These are phyloP conservation scores for Colletotrichum limetticola DNA, from an alignment of 2,329 filamentous ascomycete species.

Conservation along the genomic window DNA sequence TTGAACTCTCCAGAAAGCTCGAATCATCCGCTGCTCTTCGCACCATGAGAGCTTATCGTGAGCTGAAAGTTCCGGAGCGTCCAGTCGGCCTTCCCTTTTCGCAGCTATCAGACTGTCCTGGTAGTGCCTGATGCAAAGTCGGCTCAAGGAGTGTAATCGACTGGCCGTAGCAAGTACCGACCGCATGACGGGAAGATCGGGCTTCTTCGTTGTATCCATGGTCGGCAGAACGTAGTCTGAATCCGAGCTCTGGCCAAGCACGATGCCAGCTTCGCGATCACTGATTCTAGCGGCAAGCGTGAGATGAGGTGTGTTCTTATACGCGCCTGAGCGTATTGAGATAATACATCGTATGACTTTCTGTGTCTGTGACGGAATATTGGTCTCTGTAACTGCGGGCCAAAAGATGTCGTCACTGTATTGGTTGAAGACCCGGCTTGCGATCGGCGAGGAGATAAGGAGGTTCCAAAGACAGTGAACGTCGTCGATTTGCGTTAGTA, in stretches of 20 bases:
- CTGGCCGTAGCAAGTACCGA: not conserved
- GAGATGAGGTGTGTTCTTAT: not conserved
- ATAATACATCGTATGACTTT: constrained; percentile 15
- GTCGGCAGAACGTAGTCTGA: constrained; percentile 1
- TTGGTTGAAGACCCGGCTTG: constrained; percentile 12
- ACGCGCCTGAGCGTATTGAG: constrained; percentile 17
- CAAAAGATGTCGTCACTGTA: constrained; percentile 20
- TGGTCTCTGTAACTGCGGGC: not conserved
- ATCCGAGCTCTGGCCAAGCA: constrained; percentile 18
- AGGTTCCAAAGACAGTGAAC: constrained; percentile 24
- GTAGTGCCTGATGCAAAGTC: constrained; percentile 3
- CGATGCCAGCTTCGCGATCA: constrained; percentile 23
- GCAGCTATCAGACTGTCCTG: not conserved
- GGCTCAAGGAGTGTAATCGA: constrained; percentile 4
- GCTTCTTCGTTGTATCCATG: not conserved
- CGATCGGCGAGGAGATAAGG: constrained; percentile 12
- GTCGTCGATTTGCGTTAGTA: constrained; percentile 17
- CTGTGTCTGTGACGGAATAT: constrained; percentile 16
- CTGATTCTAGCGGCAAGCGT: constrained; percentile 5
- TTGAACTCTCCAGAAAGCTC: constrained; percentile 28
- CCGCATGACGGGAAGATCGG: not conserved
- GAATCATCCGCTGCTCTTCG: constrained; percentile 21
- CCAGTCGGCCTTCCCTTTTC: not conserved
- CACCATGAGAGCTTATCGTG: not conserved
- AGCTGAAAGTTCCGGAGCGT: not conserved